Evolutionary conservation across 805 yeast genomes (phyloP).

Genomic region (Candida silvicultrix): DNA sequence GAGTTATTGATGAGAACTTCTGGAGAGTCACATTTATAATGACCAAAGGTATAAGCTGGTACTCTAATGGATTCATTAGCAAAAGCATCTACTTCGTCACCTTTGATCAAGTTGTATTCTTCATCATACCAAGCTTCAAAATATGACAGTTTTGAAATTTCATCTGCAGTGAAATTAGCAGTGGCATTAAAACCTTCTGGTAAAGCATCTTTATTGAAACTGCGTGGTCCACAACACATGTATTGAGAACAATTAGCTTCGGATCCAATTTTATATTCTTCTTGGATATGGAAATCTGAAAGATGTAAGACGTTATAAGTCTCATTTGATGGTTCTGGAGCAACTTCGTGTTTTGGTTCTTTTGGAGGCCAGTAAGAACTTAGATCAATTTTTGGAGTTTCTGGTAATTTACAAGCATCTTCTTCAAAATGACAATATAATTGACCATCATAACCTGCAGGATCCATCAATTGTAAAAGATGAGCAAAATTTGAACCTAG

Average conservation of each 20-base stretch:
- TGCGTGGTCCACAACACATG: slow-evolving; percentile 53
- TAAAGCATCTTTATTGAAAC: neutral
- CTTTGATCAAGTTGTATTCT: slow-evolving; percentile 21
- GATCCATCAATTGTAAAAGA: slow-evolving; percentile 44
- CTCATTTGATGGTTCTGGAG: slow-evolving; percentile 36
- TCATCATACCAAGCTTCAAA: slow-evolving; percentile 18
- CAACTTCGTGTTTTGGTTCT: slow-evolving; percentile 35
- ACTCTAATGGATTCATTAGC: slow-evolving; percentile 16
- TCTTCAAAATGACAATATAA: slow-evolving; percentile 53
- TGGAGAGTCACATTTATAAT: neutral
- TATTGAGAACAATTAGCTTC: slow-evolving; percentile 50
- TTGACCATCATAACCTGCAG: slow-evolving; percentile 47
- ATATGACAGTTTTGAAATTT: slow-evolving; percentile 10
- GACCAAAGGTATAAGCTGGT: neutral
- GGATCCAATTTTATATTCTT: slow-evolving; percentile 45
- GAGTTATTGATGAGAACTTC: neutral
- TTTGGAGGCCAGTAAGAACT: slow-evolving; percentile 38
- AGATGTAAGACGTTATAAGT: slow-evolving; percentile 58
- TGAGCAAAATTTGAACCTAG: slow-evolving; percentile 48
- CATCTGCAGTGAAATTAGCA: slow-evolving; percentile 8
- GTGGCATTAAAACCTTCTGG: slow-evolving; percentile 1
- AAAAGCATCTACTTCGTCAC: slow-evolving; percentile 16
- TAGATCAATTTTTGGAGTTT: slow-evolving; percentile 41
- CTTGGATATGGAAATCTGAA: slow-evolving; percentile 59
- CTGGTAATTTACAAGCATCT: slow-evolving; percentile 44